These are phyloP conservation scores for Cicer chorassanicum DNA, from an alignment of 306 rosid genomes.

Conservation along the genomic window DNA sequence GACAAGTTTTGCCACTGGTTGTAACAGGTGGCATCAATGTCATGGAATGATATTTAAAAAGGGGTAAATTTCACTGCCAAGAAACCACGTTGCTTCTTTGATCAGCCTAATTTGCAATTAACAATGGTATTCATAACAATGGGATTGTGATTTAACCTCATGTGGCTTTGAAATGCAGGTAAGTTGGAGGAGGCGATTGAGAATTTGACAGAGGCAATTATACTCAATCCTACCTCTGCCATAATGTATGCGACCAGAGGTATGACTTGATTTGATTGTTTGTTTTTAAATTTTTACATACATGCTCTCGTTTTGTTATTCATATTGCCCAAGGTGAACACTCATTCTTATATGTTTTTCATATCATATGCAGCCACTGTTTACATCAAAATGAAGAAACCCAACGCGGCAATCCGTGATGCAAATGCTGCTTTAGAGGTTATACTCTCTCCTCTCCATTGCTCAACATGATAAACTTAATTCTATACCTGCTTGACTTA, in stretches of 20 bases:
- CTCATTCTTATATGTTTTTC: conserved; percentile 12
- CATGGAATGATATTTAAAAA: not conserved
- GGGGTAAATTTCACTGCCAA: not conserved
- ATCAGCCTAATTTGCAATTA: not conserved
- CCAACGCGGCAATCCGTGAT: conserved; percentile 88
- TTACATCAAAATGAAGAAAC: conserved; percentile 91
- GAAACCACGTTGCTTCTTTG: not conserved
- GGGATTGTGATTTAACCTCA: not conserved
- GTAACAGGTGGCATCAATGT: not conserved
- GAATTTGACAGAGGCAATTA: conserved; percentile 75
- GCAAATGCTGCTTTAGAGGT: conserved; percentile 94
- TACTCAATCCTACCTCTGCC: conserved; percentile 82
- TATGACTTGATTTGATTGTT: conserved; percentile 38
- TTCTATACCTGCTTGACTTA: not conserved
- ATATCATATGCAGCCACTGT: conserved; percentile 64
- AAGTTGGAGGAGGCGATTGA: conserved; percentile 79
- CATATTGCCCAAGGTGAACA: conserved; percentile 20
- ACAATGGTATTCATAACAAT: not conserved
- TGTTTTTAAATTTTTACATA: not conserved
- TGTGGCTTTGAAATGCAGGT: conserved; percentile 53
- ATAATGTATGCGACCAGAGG: conserved; percentile 93
- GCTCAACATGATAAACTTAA: conserved; percentile 16
- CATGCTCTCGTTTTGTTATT: conserved; percentile 18
- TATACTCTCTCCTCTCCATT: conserved; percentile 6
- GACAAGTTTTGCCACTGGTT: no score